Evolutionary conservation across 257 asterid species (phyloP).

Genomic region (Primulina huaijiensis): DNA sequence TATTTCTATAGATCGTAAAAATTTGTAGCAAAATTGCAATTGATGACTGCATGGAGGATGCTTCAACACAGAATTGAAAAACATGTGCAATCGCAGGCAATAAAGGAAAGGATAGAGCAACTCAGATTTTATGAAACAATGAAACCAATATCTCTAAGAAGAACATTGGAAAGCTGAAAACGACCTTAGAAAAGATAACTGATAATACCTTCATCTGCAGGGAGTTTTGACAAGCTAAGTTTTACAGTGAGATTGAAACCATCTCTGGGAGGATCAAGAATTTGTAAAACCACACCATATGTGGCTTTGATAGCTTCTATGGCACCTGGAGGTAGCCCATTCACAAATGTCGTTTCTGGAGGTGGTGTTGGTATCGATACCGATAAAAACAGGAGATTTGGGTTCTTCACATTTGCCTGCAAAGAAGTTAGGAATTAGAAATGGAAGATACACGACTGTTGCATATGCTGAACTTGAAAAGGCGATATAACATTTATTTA

Average conservation of each 20-base stretch:
- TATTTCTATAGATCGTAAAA: neutral
- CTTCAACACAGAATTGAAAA: slow-evolving; percentile 16
- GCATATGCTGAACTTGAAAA: neutral
- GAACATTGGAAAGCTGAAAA: slow-evolving; percentile 45
- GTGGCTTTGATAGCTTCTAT: slow-evolving; percentile 89
- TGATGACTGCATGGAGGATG: slow-evolving; percentile 3
- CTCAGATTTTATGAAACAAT: slow-evolving; percentile 16
- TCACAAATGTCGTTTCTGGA: slow-evolving; percentile 74
- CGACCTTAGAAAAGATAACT: slow-evolving; percentile 59
- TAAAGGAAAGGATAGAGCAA: slow-evolving; percentile 8
- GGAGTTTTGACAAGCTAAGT: slow-evolving; percentile 87
- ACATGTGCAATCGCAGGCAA: slow-evolving; percentile 1
- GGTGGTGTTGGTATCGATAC: slow-evolving; percentile 85
- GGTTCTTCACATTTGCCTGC: slow-evolving; percentile 81
- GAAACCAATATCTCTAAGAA: slow-evolving; percentile 29
- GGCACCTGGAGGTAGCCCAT: slow-evolving; percentile 90
- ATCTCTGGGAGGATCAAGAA: slow-evolving; percentile 98
- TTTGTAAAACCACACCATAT: slow-evolving; percentile 75
- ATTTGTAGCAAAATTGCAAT: neutral
- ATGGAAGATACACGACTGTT: slow-evolving; percentile 3
- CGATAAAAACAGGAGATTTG: slow-evolving; percentile 66
- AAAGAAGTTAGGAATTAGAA: slow-evolving; percentile 22
- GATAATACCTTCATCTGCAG: slow-evolving; percentile 92
- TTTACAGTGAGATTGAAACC: slow-evolving; percentile 92
- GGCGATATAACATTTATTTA: slow-evolving; percentile 16